phyloP scores from a whole-genome alignment of 345 rosid genomes.

The Salix brachista region DNA sequence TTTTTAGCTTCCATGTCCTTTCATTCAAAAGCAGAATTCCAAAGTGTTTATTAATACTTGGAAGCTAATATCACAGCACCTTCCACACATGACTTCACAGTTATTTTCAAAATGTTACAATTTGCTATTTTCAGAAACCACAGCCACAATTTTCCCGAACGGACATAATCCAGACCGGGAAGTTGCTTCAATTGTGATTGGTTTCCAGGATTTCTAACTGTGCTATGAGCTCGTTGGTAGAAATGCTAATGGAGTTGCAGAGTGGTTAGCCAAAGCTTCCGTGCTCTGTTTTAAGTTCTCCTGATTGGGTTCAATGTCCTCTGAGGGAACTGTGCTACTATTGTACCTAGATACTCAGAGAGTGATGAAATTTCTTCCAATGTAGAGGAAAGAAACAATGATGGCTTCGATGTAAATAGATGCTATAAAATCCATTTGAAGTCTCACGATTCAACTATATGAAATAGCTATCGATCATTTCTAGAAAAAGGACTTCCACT shows the following conservation, averaged over 20 bases:
- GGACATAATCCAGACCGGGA: neutral
- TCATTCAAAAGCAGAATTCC: too few relatives aligned
- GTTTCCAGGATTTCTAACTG: neutral
- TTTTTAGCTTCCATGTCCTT: too few relatives aligned
- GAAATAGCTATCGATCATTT: too few relatives aligned
- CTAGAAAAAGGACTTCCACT: neutral
- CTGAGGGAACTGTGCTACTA: neutral
- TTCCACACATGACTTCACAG: too few relatives aligned
- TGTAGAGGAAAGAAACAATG: neutral
- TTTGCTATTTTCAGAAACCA: too few relatives aligned
- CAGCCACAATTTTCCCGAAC: too few relatives aligned
- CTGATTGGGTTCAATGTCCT: neutral
- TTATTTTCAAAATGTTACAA: too few relatives aligned
- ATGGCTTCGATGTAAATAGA: neutral
- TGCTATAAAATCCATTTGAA: neutral
- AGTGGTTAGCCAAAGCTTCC: neutral
- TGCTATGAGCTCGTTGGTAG: neutral
- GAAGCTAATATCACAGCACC: too few relatives aligned
- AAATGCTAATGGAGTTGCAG: neutral
- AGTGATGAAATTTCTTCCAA: neutral
- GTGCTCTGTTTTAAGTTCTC: neutral
- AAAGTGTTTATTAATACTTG: too few relatives aligned
- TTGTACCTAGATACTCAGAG: neutral
- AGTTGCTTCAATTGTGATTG: neutral
- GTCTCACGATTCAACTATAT: neutral